These are phyloP conservation scores for Tetratostichococcus sp. DNA, from an alignment of 139 green algal species.

Conservation along the genomic window DNA sequence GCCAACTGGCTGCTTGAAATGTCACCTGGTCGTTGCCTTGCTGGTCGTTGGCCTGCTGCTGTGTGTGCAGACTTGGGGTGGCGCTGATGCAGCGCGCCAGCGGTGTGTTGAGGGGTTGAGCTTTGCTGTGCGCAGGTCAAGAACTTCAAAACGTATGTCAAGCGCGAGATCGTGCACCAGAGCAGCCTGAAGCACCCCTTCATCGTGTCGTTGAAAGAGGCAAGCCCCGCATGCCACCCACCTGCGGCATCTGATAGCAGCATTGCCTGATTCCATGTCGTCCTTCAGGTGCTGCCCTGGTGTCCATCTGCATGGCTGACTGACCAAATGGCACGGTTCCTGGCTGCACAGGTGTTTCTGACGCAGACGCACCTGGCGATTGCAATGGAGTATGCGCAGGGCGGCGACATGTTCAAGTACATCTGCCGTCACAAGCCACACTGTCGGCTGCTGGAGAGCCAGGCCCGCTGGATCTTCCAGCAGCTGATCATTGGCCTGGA, in stretches of 20 bases:
- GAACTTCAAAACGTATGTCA: slow-evolving; percentile 38
- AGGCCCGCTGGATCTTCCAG: slow-evolving; percentile 58
- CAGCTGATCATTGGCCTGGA: slow-evolving; percentile 55
- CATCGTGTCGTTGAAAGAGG: slow-evolving; percentile 39
- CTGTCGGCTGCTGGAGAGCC: slow-evolving; percentile 3
- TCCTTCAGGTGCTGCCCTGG: too few relatives aligned
- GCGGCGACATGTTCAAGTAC: slow-evolving; percentile 67
- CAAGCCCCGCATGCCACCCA: not conserved
- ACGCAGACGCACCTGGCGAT: slow-evolving; percentile 47
- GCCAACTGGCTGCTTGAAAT: not conserved
- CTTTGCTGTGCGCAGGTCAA: not conserved
- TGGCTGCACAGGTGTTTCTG: slow-evolving; percentile 33
- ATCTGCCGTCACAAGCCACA: slow-evolving; percentile 7
- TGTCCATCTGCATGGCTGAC: not conserved
- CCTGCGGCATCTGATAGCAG: too few relatives aligned
- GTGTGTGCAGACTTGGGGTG: not conserved
- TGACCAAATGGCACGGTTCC: not conserved
- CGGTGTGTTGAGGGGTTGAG: too few relatives aligned
- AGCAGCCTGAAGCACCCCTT: slow-evolving; percentile 46
- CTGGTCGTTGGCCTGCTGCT: not conserved
- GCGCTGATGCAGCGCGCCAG: too few relatives aligned
- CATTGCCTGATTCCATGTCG: too few relatives aligned
- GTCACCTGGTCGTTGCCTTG: not conserved
- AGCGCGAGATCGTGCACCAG: slow-evolving; percentile 56
- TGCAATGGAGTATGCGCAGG: slow-evolving; percentile 58